Percentiles rank a stretch among this genome's conserved stretches.
Evolutionary conservation across 179 eudicot genomes (phyloP).

Genomic region (Vitellaria paradoxa): DNA sequence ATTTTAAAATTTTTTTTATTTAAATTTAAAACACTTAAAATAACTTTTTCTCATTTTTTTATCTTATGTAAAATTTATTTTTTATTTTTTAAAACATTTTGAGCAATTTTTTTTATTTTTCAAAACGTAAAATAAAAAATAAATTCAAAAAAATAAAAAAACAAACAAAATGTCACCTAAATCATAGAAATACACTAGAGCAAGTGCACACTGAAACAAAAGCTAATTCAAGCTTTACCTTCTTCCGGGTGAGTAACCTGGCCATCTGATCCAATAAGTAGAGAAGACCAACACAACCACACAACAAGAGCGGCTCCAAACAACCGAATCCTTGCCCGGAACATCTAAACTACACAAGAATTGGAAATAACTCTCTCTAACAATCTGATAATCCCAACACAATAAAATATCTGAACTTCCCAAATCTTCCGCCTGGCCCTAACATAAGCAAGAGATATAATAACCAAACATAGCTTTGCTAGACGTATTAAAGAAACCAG

Average conservation of each 20-base stretch:
- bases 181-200: neutral
- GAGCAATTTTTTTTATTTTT: no score
- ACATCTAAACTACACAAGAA: conserved; percentile 17
- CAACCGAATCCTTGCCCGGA: conserved; percentile 12
- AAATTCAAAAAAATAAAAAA: neutral
- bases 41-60: no score
- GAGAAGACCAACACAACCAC: conserved; percentile 25
- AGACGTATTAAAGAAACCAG: neutral
- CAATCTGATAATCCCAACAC: neutral
- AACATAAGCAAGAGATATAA: conserved; percentile 1
- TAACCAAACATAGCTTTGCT: neutral
- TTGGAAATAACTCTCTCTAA: neutral
- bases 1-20: no score
- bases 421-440: neutral
- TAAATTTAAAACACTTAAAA: no score
- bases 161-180: no score
- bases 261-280: conserved; percentile 27
- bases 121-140: neutral
- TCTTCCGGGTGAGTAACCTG: conserved; percentile 31
- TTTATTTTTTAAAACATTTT: no score
- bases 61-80: no score
- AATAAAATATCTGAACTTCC: neutral
- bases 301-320: conserved; percentile 16
- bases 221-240: conserved; percentile 13
- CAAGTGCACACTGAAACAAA: neutral